These are phyloP conservation scores for Paramecium caudatum DNA, from an alignment of 73 alveolate species.

Conservation along the genomic window DNA sequence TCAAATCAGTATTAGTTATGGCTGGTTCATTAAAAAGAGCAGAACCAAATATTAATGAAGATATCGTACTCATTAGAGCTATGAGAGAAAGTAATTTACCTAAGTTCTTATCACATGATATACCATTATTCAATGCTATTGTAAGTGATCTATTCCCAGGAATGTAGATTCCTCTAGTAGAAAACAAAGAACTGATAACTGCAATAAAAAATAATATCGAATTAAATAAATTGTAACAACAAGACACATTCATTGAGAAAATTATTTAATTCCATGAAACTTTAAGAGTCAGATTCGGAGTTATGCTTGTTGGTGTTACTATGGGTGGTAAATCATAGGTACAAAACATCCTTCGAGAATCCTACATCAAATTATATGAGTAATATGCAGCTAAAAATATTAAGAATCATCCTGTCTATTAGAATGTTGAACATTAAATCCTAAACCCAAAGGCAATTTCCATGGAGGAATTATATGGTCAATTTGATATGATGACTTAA, in stretches of 20 bases:
- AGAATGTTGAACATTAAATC: conserved; percentile 86
- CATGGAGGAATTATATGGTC: conserved; percentile 95
- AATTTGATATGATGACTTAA: conserved; percentile 92
- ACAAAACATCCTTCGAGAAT: conserved; percentile 84
- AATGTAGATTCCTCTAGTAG: conserved; percentile 82
- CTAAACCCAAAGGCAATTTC: conserved; percentile 96
- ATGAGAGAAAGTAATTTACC: conserved; percentile 96
- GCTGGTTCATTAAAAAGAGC: conserved; percentile 97
- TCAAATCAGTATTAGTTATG: conserved; percentile 96
- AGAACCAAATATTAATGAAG: conserved; percentile 93
- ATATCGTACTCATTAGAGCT: conserved; percentile 93
- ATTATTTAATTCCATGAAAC: conserved; percentile 96
- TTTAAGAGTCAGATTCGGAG: conserved; percentile 96
- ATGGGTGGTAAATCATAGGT: conserved; percentile 94
- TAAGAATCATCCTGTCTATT: conserved; percentile 81
- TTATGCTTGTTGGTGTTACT: conserved; percentile 96
- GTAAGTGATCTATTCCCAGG: conserved; percentile 97
- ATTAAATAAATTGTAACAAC: conserved; percentile 80
- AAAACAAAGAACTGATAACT: conserved; percentile 82
- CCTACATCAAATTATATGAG: conserved; percentile 82
- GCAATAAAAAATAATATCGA: conserved; percentile 81
- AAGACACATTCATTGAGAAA: conserved; percentile 84
- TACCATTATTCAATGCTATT: conserved; percentile 93
- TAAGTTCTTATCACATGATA: conserved; percentile 93
- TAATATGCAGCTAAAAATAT: conserved; percentile 52